Evolutionary conservation across 2,329 filamentous ascomycete species (phyloP), one percentile per base, ranked within the genome.

Genomic region (Nothopassalora personata): DNA sequence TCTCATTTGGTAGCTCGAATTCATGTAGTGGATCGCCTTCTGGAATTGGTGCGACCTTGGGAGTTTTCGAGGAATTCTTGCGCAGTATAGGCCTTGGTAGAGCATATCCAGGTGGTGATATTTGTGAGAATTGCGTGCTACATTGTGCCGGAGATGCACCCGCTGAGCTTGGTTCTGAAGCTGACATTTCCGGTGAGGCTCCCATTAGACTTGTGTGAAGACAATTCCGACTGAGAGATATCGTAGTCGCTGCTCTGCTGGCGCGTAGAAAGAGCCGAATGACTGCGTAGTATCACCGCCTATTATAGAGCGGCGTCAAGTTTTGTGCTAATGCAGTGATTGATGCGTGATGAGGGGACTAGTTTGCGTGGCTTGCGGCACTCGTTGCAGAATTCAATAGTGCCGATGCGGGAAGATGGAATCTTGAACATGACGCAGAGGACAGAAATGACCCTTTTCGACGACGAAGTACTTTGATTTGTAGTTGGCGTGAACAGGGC

Each of bases 181-280:
- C 60, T 18, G 65, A 64, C 65, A 66, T 68, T 13, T 61, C 56
- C 33, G 62, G 60, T 39, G 46, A 66, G 64, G 51, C 30, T 36
- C n/a, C 31, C 48, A 53, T 47, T 50, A 2, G 71, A 68, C 62
- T 73, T 68, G 5, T 73, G 71, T 19, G 71, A 66, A 6, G 57
- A 30, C 19, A 64, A 58, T 13, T 58, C 58, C 59, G 57, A 71
- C 66, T 48, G 74, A 68, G 54, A 74, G 60, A 45, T 71, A n/a
- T 36, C 58, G 64, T 60, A 75, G 27, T 77, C 66, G 28, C 77
- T 62, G 47, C 67, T 69, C 59, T 75, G 74, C 62, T 77, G 74
- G 54, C 77, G 74, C 23, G 48, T 36, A 28, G 36, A 3, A 6
- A 55, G 43, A 36, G 53, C 53, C 27, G 48, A 28, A 46, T 54